Percentiles rank a stretch among this genome's conserved stretches.
Conservation (phyloP, 2,329 filamentous ascomycete genomes). For the Helminthosporium solani region DNA sequence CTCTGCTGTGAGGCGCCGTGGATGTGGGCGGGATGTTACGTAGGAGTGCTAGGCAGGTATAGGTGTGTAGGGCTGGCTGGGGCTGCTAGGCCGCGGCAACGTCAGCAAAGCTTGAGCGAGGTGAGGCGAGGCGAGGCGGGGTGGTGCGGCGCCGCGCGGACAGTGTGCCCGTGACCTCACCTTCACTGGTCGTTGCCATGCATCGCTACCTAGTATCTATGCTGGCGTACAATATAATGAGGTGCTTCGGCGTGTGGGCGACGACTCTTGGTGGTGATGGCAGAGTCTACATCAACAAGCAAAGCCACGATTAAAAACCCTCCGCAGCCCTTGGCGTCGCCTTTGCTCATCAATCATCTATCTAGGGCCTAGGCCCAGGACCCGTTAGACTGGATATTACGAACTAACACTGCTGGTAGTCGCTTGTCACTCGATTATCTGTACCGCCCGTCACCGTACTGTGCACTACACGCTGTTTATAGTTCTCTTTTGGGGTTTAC, state of each 20-base stretch:
- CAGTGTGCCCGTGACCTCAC: not conserved
- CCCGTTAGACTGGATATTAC: too few relatives aligned
- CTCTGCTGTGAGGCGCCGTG: constrained; percentile 11
- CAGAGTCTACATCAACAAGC: constrained; percentile 20
- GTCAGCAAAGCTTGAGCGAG: constrained; percentile 7
- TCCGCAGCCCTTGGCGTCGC: constrained; percentile 11
- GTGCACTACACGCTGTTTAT: too few relatives aligned
- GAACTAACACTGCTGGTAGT: too few relatives aligned
- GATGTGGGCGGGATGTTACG: constrained; percentile 11
- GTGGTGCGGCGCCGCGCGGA: constrained; percentile 6
- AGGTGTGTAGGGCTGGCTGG: constrained; percentile 20
- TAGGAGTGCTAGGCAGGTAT: too few relatives aligned
- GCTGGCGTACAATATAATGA: too few relatives aligned
- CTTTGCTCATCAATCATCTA: not conserved
- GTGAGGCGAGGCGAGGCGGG: constrained; percentile 3
- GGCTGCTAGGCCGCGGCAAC: constrained; percentile 10
- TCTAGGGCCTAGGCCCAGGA: too few relatives aligned
- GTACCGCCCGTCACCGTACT: too few relatives aligned
- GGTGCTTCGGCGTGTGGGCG: not conserved
- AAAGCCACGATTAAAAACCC: constrained; percentile 11
- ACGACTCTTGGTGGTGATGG: constrained; percentile 2
- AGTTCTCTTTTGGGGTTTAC: too few relatives aligned
- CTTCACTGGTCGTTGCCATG: not conserved
- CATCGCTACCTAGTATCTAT: too few relatives aligned
- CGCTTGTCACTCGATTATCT: too few relatives aligned